Evolutionary conservation across 805 yeast genomes (phyloP), one percentile per base, ranked within the genome.

Genomic region (Sugiyamaella americana): DNA sequence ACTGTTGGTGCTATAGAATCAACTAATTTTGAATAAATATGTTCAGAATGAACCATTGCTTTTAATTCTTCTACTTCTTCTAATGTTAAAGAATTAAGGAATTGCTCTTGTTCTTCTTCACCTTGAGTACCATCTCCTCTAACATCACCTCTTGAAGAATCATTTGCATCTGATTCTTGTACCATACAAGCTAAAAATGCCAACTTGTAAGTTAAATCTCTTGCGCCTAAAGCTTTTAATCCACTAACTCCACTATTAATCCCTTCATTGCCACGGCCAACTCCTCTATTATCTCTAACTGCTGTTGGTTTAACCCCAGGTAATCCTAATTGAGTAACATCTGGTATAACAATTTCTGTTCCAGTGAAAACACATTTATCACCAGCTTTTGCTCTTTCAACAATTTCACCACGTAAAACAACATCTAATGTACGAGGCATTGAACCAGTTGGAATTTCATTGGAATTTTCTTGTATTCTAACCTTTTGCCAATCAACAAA

Each of bases 401-500:
- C 98, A 45, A 87, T 75, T 56, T 91, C 97, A 43, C 98, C 98
- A 58, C 98, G 75, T 49, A 91, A 68, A 43, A 91, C 84, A 20
- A 91, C 91, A 63, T 91, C 98, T 58, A 91, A 66, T 1, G 96
- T 91, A 64, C 98, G 79, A 21, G 98, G 98, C 98, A 91, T 91
- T 2, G 97, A 88, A 23, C 98, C 98, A 0, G 96, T 87, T 22
- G 98, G 98, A 48, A 91, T 91, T 66, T 91, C 98, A 57, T 74
- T 84, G n/a, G 97, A 82, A 60, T 91, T 93, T 61, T 91, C 98
- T 64, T 91, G 98, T 54, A 91, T 84, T 58, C 97, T 78, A 21
- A 88, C 91, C 54, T 84, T 84, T 65, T 91, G 98, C 98, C 98
- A 91, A 71, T 91, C 98, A 52, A 87, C 72, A 59, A 93, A 91